A percentile compares a stretch with the other conserved stretches of the same genome.
Evolutionary conservation across 2,329 filamentous ascomycete genomes (phyloP).

Genomic region (Sporothrix inflata): DNA sequence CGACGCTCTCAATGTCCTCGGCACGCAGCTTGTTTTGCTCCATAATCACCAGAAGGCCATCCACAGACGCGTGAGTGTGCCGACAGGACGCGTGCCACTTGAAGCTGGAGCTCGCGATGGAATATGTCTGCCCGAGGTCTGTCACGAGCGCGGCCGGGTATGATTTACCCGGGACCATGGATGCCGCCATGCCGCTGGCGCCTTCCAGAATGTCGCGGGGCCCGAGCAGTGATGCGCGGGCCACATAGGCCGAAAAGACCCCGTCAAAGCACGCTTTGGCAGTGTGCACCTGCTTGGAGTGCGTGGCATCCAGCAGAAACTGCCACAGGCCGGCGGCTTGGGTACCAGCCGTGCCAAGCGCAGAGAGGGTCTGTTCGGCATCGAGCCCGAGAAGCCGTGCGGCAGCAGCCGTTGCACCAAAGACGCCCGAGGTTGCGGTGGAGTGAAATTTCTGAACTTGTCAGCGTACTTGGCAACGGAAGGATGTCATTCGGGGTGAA

Average conservation of each 20-base stretch:
- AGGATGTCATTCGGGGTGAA: background rate
- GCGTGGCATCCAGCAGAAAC: conserved; percentile 22
- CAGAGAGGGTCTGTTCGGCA: background rate
- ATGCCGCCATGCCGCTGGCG: background rate
- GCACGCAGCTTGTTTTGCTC: background rate
- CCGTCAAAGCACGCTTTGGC: conserved; percentile 23
- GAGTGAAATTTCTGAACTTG: conserved; percentile 8
- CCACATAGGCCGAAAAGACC: conserved; percentile 14
- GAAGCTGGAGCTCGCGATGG: conserved; percentile 17
- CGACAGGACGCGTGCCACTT: conserved; percentile 24
- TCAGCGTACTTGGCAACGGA: background rate
- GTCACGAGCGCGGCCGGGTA: background rate
- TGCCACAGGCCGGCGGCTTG: conserved; percentile 24
- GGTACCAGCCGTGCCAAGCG: conserved; percentile 18
- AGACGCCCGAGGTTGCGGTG: conserved; percentile 13
- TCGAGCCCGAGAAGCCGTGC: background rate
- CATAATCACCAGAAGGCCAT: conserved; percentile 1
- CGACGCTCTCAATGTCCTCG: conserved; percentile 5
- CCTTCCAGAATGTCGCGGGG: conserved; percentile 15
- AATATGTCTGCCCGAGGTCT: background rate
- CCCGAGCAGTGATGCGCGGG: background rate
- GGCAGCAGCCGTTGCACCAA: conserved; percentile 18
- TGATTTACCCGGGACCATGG: conserved; percentile 12
- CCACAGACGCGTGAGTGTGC: conserved; percentile 15
- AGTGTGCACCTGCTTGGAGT: conserved; percentile 21